A percentile compares a stretch with the other conserved stretches of the same genome.
Conservation (phyloP, 1,139 yeast genomes). For the Diutina sp. region DNA sequence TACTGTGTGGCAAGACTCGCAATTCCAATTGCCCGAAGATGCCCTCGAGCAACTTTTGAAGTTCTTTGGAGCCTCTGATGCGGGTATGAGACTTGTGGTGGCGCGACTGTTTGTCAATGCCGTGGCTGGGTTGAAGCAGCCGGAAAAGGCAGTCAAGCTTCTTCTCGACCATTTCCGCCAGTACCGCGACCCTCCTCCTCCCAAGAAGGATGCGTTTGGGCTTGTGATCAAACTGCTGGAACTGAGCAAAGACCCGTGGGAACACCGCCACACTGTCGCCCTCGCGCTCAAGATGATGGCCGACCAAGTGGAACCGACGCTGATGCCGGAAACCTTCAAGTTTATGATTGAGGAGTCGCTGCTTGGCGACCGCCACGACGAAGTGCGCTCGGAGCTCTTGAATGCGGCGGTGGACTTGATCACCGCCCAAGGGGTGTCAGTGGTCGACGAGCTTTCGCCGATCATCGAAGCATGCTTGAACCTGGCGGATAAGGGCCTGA, state of each 20-base stretch:
- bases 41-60: conserved; percentile 33
- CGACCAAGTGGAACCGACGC: conserved; percentile 22
- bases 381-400: conserved; percentile 73
- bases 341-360: conserved; percentile 53
- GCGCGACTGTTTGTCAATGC: conserved; percentile 43
- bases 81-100: conserved; percentile 55
- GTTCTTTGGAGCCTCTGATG: conserved; percentile 40
- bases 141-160: conserved; percentile 15
- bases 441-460: conserved; percentile 62
- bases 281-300: conserved; percentile 49
- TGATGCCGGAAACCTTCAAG: conserved; percentile 38
- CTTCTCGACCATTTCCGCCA: conserved; percentile 44
- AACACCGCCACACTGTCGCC: conserved; percentile 72
- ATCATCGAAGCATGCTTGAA: conserved; percentile 56
- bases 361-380: conserved; percentile 58
- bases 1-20: conserved; percentile 79
- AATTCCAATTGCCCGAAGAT: conserved; percentile 26
- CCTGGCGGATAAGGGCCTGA: conserved; percentile 29
- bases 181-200: conserved; percentile 65
- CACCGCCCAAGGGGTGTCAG: conserved; percentile 41
- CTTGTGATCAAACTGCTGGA: conserved; percentile 51
- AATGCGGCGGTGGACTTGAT: conserved; percentile 79
- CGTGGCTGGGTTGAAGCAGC: conserved; percentile 16
- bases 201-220: conserved; percentile 68
- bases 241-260: conserved; percentile 68